Conservation (phyloP, 768 basidiomycete genomes). For the Mycena belliarum region DNA sequence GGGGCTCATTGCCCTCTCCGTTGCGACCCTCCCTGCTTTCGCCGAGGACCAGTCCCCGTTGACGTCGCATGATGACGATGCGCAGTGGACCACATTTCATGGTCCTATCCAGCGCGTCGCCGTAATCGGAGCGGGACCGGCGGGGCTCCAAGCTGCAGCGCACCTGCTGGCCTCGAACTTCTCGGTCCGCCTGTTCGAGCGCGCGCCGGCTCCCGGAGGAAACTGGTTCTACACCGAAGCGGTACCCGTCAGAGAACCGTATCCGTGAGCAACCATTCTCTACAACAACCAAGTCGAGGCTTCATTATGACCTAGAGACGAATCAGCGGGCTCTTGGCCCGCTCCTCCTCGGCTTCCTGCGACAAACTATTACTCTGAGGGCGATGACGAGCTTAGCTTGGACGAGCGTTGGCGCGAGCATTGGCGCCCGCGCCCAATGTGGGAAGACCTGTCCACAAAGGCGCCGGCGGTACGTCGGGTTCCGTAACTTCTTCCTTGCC, state of each 20-base stretch:
- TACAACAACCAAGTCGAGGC: too few relatives aligned
- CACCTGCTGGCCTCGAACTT: constrained; percentile 8
- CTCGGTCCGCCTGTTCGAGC: constrained; percentile 23
- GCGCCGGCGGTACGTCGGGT: constrained; percentile 18
- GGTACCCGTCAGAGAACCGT: constrained; percentile 19
- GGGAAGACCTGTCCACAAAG: constrained; percentile 23
- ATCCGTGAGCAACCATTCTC: constrained; percentile 23
- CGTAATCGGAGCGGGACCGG: neutral
- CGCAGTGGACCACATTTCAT: neutral
- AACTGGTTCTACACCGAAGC: constrained; percentile 24
- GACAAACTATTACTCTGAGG: constrained; percentile 10
- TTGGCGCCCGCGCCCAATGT: constrained; percentile 24
- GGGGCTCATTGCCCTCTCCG: too few relatives aligned
- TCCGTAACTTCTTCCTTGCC: too few relatives aligned
- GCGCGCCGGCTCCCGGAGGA: constrained; percentile 21
- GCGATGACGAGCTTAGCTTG: constrained; percentile 12
- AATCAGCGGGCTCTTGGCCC: too few relatives aligned
- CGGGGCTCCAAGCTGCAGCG: constrained; percentile 16
- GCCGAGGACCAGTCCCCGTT: too few relatives aligned
- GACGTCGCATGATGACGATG: too few relatives aligned
- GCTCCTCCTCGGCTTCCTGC: too few relatives aligned
- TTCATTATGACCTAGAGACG: too few relatives aligned
- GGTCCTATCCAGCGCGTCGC: neutral
- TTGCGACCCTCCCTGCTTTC: too few relatives aligned
- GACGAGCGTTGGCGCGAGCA: constrained; percentile 24